phyloP scores from a whole-genome alignment of 208 protist genomes.

The Leishmania gerbilli region DNA sequence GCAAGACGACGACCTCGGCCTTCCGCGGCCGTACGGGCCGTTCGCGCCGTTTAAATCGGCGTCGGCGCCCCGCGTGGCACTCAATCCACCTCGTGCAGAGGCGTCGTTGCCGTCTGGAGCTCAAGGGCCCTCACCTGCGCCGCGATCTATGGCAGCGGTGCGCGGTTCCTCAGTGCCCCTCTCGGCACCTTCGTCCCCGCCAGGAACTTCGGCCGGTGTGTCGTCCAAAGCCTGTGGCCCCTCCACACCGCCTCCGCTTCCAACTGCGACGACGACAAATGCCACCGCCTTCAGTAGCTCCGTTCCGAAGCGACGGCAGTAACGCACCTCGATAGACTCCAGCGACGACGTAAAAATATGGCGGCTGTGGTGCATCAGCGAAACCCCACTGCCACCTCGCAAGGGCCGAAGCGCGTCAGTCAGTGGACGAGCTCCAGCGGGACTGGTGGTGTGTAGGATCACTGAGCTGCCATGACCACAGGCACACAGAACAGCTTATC shows the following conservation, averaged over 20 bases:
- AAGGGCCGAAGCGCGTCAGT: constrained; percentile 23
- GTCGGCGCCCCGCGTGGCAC: constrained; percentile 4
- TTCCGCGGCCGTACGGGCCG: constrained; percentile 86
- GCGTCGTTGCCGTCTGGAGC: not conserved
- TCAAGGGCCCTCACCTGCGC: not conserved
- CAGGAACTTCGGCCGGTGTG: not conserved
- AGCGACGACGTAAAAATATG: not conserved
- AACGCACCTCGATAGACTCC: not conserved
- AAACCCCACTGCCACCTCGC: not conserved
- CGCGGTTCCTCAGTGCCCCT: not conserved
- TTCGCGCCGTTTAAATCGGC: constrained; percentile 71
- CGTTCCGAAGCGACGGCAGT: constrained; percentile 7
- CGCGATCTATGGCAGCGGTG: not conserved
- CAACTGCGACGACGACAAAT: not conserved
- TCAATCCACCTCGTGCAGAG: constrained; percentile 5
- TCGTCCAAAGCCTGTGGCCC: not conserved
- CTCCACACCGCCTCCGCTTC: not conserved
- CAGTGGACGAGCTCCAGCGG: constrained; percentile 10
- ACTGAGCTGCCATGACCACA: not conserved
- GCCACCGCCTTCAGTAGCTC: constrained; percentile 14
- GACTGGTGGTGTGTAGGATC: not conserved
- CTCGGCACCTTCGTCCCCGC: constrained; percentile 1
- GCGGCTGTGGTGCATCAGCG: not conserved
- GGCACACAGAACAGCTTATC: not conserved
- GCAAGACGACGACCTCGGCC: constrained; percentile 69